These are phyloP conservation scores for Artomyces pyxidatus DNA, from an alignment of 768 basidiomycete species.

Conservation along the genomic window DNA sequence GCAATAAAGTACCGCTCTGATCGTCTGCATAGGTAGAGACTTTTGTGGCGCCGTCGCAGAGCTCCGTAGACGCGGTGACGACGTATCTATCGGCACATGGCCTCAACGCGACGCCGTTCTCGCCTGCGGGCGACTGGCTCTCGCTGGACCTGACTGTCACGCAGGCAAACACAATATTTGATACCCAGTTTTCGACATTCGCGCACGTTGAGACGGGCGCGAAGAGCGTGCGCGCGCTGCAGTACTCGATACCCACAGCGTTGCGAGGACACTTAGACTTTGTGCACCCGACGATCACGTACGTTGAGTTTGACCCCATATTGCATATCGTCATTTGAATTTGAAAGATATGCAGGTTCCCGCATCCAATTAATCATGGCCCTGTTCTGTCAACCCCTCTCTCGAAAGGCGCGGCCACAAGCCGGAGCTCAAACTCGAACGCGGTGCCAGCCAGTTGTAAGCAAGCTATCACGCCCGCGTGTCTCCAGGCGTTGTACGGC, in stretches of 20 bases:
- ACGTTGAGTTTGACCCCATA: neutral
- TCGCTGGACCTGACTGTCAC: neutral
- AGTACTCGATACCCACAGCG: constrained; percentile 1
- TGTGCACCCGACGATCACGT: constrained; percentile 16
- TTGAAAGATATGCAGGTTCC: too few species aligned
- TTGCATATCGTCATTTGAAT: neutral
- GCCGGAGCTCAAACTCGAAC: neutral
- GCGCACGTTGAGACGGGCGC: constrained; percentile 4
- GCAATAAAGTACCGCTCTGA: neutral
- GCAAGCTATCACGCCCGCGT: constrained; percentile 20
- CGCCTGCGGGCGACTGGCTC: constrained; percentile 13
- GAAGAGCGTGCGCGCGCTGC: constrained; percentile 7
- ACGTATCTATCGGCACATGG: constrained; percentile 8
- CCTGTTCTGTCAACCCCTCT: neutral
- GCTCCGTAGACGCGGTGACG: neutral
- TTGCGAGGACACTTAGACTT: constrained; percentile 11
- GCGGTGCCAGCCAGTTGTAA: neutral
- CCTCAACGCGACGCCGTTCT: constrained; percentile 7
- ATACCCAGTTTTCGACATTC: neutral
- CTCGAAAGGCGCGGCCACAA: neutral
- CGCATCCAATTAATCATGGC: neutral
- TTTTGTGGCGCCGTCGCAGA: neutral
- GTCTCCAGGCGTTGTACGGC: constrained; percentile 27
- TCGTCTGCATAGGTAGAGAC: neutral
- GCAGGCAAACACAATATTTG: neutral